phyloP scores from a whole-genome alignment of 352 stramenopile species.

The Phytophthora nicotianae region DNA sequence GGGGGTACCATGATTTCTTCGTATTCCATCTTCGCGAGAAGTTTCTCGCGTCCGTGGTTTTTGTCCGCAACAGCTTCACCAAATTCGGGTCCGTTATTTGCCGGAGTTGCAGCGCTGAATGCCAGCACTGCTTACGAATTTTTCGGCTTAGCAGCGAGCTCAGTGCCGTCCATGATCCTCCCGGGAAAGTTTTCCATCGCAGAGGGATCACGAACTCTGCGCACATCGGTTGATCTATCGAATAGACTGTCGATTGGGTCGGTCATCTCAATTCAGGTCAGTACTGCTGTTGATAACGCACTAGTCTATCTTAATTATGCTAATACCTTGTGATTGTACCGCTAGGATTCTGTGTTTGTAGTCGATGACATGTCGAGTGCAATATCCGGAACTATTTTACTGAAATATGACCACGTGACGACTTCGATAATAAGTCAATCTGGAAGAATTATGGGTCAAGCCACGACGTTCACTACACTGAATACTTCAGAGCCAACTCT shows the following conservation, averaged over 20 bases:
- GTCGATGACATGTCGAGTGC: conserved; percentile 44
- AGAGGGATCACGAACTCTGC: conserved; percentile 32
- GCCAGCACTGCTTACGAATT: conserved; percentile 55
- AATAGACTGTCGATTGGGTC: conserved; percentile 34
- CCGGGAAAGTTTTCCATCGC: conserved; percentile 46
- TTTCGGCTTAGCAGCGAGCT: conserved; percentile 54
- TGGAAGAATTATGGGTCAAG: conserved; percentile 33
- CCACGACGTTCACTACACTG: conserved; percentile 38
- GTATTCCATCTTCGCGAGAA: conserved; percentile 48
- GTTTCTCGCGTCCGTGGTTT: conserved; percentile 32
- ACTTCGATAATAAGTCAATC: conserved; percentile 35
- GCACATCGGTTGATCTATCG: conserved; percentile 47
- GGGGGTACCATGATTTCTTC: conserved; percentile 40
- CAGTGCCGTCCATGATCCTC: conserved; percentile 14
- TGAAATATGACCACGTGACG: conserved; percentile 31
- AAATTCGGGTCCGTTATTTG: conserved; percentile 11
- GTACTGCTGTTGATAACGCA: neutral
- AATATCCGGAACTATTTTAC: conserved; percentile 34
- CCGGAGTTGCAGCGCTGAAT: conserved; percentile 34
- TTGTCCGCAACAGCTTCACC: conserved; percentile 21
- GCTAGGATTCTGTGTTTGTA: conserved; percentile 37
- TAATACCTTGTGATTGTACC: neutral
- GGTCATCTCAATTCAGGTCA: conserved; percentile 43
- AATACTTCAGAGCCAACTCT: conserved; percentile 40
- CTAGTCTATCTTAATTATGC: neutral